Base-by-base conservation (phyloP, 768 basidiomycete species). In the Lyophyllum atratum region DNA sequence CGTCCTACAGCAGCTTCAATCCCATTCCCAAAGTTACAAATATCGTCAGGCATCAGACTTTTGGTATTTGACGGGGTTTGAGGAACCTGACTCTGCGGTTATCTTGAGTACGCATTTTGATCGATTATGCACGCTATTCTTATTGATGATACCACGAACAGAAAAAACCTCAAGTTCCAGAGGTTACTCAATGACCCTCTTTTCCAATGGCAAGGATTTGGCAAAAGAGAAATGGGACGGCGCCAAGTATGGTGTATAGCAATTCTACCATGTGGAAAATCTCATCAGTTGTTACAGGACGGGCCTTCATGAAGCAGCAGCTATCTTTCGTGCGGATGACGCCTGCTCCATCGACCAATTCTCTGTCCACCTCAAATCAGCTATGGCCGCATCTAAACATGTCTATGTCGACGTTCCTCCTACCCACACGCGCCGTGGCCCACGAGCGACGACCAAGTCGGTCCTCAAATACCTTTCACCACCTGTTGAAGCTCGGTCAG, bases 61-160 rank as follows among this genome's bases (percentile, higher is more conserved):
- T 69, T 93, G 90, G 90, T 98, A 99, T 70, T 78, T 99, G 14
- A 97, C 97, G 0, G 97, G 97, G 11, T 97, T 97, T 65, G 85
- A 93, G 55, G 96, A 98, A 68, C 92, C 95, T 1, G 90, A 96
- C 54, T 84, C 96, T 17, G 95, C 92, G 0, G 76, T 98, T 42
- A 79, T 98, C 37, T 79, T 99, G 45, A 86, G 93, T 92, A 49
- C 34, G 78, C 57, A 29, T 3, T 22, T 54, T 42, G 17, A 21
- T 50, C 28, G 50, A 31, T 22, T 26, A 25, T 49, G 12, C 29
- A 31, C 50, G 37, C n/a, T 26, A 51, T 37, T 53, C 45, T 29
- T 52, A 34, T 10, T 34, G 37, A 57, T 53, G 58, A 58, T 31
- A 56, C 21, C 19, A 17, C 39, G 15, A 14, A 6, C 64, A 92